Base-by-base conservation (phyloP, 768 basidiomycete species). In the Hericium rajendrae region DNA sequence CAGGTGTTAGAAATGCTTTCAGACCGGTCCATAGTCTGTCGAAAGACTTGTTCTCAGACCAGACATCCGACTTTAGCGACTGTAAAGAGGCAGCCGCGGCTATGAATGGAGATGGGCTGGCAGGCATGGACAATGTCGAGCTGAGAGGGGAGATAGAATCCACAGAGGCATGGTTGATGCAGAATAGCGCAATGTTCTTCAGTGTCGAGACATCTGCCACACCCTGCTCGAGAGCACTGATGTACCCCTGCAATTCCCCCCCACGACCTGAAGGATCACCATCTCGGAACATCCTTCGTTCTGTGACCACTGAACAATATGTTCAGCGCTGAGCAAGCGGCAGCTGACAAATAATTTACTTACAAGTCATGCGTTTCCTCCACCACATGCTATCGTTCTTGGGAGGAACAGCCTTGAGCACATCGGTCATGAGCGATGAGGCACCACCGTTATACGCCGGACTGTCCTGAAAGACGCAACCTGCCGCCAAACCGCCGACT, bases 331-430 rank as follows among this genome's bases (percentile, higher is more conserved):
- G 15, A 22, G 41, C 26, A 8, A 22, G n/a, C 15, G 28, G 9
- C 26, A 39, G 57, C 51, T 53, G 41, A 5, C 32, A 43, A 6
- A 32, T 43, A 4, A 48, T 28, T 15, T n/a, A 80, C 83, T 68
- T 67, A 94, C 91, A 70, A 43, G 79, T 74, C 68, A 81, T 84
- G 61, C 86, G 77, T 67, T 88, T 90, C 60, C 83, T 67, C 91
- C 92, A 94, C 92, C 92, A 94, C 6, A 81, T 81, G 20, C 81
- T 83, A 64, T 88, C 85, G 63, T 84, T 81, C 59, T 80, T 84
- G 59, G 85, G 81, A 57, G 89, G 69, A 20, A 84, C 82, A 61
- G 57, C 48, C 48, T 38, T 55, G 39, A 63, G 60, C 51, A 63
- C 55, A 49, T 63, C 62, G 24, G 62, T 63, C 60, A 63, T 88